These are phyloP conservation scores for Dictyostelium brefeldianum DNA, from an alignment of 78 protist species.

Conservation along the genomic window DNA sequence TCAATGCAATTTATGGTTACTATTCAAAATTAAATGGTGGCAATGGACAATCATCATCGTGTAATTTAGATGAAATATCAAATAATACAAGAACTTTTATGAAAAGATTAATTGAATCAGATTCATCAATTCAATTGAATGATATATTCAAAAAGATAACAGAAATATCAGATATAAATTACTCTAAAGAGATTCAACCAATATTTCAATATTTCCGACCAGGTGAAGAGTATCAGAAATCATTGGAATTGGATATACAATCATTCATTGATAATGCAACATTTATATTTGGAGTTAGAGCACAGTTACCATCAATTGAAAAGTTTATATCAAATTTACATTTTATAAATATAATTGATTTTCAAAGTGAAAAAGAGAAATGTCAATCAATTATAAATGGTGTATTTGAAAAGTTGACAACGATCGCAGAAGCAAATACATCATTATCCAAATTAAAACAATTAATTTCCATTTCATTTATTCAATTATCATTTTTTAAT, in stretches of 20 bases:
- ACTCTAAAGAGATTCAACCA: neutral
- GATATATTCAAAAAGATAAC: constrained; percentile 9
- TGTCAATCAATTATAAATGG: neutral
- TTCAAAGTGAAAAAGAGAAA: neutral
- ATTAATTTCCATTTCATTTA: neutral
- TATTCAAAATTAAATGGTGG: neutral
- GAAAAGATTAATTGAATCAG: neutral
- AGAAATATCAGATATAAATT: neutral
- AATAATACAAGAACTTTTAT: neutral
- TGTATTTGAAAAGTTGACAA: constrained; percentile 6
- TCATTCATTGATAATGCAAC: constrained; percentile 20
- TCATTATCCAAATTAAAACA: neutral
- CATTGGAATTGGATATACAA: neutral
- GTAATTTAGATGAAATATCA: neutral
- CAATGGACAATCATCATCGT: neutral
- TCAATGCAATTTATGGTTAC: neutral
- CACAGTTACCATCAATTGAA: neutral
- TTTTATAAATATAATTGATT: neutral
- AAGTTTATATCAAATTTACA: neutral
- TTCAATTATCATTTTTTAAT: neutral
- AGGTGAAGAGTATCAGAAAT: neutral
- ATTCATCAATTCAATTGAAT: constrained; percentile 30
- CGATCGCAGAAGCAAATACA: neutral
- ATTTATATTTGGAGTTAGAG: constrained; percentile 8
- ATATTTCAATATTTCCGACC: neutral